Percentiles rank a stretch among this genome's conserved stretches.
Conservation (phyloP, 176 grass and related monocot genomes). For the Phyllostachys edulis region DNA sequence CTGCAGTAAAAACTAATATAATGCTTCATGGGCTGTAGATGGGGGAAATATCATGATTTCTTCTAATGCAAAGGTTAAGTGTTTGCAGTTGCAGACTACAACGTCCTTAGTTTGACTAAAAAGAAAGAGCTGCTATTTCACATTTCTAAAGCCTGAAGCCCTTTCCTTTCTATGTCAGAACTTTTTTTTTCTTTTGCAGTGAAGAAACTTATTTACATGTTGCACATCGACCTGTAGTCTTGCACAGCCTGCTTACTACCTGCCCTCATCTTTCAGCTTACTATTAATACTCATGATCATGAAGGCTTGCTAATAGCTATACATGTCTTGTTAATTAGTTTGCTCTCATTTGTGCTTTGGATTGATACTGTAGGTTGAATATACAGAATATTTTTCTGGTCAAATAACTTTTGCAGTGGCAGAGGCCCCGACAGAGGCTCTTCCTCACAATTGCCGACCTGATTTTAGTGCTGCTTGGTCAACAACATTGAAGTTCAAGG, state of each 20-base stretch:
- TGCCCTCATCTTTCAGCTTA: not conserved
- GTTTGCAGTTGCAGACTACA: not conserved
- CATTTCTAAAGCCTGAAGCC: not conserved
- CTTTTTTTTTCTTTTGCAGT: not conserved
- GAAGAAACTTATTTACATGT: not conserved
- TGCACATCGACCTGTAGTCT: not conserved
- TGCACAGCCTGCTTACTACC: not conserved
- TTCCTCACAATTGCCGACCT: slow-evolving; percentile 79
- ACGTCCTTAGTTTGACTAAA: not conserved
- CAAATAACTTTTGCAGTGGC: slow-evolving; percentile 81
- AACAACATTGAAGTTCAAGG: slow-evolving; percentile 80
- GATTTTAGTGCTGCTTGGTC: slow-evolving; percentile 72
- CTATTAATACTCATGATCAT: not conserved
- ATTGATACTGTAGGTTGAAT: slow-evolving; percentile 71
- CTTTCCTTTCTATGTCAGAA: not conserved
- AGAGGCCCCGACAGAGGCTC: slow-evolving; percentile 87
- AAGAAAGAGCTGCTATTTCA: not conserved
- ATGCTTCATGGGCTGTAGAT: no score
- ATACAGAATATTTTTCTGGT: slow-evolving; percentile 92
- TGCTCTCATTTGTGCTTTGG: slow-evolving; percentile 8
- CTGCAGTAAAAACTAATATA: not conserved
- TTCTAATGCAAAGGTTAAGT: not conserved
- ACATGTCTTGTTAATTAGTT: slow-evolving; percentile 24
- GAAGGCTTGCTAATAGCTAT: not conserved
- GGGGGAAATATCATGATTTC: not conserved